Evolutionary conservation across 441 rosid species (phyloP), one percentile per base, ranked within the genome.

Genomic region (Eutrema salsugineum): DNA sequence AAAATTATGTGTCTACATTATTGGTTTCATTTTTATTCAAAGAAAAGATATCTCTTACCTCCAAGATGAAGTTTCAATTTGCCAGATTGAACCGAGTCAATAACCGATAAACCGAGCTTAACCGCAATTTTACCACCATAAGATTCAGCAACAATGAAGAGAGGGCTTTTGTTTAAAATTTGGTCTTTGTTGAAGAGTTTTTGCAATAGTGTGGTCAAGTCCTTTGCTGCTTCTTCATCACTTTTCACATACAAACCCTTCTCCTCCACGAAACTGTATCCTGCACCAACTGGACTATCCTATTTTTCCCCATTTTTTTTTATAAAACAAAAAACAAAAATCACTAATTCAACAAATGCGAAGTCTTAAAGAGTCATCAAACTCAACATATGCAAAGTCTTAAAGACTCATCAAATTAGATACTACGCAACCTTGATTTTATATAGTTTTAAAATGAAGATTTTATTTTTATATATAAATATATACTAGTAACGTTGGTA

Each of bases 221-320:
- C 98, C 19, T 61, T 60, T 14, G 91, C 98, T 27, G 94, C 96
- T 60, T 87, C 96, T 39, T 71, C 83, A 71, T 94, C 98, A 63
- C 81, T 91, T 78, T 86, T 88, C 72, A 81, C 97, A 54, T 84
- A 80, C 64, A 84, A 73, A 8, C 56, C 49, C 12, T 60, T 19
- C 14, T 86, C 91, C 54, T 91, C 98, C 71, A 89, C 96, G 76
- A 67, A 94, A 78, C 98, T 94, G 72, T 76, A 94, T 58, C 98
- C 98, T 42, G 97, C 72, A 16, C 98, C 98, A 9, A 94, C 98
- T 38, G 98, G 98, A 63, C 86, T 88, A 76, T 94, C 97, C 98
- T 91, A 30, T 58, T 17, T 56, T 42, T 14, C 17, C 44, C 43
- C 62, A 27, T 20, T 59, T 58, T 42, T 40, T 58, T 28, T 39